These are phyloP conservation scores for Microsporum ferrugineum DNA, from an alignment of 2,329 filamentous ascomycete species.

Conservation along the genomic window DNA sequence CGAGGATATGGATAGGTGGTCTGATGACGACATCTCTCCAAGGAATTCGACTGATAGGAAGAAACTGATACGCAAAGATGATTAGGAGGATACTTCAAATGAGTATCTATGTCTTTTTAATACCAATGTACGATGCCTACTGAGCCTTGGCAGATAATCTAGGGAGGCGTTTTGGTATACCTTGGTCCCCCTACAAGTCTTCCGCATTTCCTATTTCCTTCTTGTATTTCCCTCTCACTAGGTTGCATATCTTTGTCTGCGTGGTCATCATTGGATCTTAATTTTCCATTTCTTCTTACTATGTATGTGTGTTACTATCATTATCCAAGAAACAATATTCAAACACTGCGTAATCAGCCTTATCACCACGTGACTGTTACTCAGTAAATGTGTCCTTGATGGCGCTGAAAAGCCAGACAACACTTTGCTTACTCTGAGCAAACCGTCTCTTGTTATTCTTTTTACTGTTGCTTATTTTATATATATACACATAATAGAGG, in stretches of 20 bases:
- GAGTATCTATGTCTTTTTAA: background rate
- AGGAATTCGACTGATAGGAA: slow-evolving; percentile 41
- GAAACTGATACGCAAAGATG: slow-evolving; percentile 39
- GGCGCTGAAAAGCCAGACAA: background rate
- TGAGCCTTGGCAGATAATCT: slow-evolving; percentile 5
- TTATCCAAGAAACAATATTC: background rate
- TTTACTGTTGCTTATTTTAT: background rate
- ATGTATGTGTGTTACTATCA: background rate
- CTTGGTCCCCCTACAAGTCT: background rate
- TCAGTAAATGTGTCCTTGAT: background rate
- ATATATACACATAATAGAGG: background rate
- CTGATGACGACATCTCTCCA: slow-evolving; percentile 52
- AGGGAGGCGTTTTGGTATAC: slow-evolving; percentile 1
- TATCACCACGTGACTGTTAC: background rate
- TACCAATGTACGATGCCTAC: background rate
- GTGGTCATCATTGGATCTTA: background rate
- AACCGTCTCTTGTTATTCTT: background rate
- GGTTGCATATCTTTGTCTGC: background rate
- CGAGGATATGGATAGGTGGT: slow-evolving; percentile 73
- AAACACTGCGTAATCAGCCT: background rate
- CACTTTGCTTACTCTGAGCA: background rate
- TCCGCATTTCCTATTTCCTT: background rate
- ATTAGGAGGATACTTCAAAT: slow-evolving; percentile 6
- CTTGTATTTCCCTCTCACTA: background rate
- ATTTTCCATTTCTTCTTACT: background rate